phyloP scores from a whole-genome alignment of 371 early-diverging fungal genomes.

The Haplosporangium sp. region DNA sequence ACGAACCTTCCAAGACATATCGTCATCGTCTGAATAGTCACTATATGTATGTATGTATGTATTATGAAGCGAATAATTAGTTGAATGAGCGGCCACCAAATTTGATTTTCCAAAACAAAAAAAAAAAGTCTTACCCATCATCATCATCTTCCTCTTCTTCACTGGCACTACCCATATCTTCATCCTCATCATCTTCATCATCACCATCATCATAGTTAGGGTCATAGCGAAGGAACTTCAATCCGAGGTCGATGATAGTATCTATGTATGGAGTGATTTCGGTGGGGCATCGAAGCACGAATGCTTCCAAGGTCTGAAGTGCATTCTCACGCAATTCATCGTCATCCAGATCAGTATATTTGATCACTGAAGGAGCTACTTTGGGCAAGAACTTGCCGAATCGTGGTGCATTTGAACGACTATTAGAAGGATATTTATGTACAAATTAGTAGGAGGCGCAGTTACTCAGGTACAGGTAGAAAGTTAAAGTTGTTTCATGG shows the following conservation, averaged over 20 bases:
- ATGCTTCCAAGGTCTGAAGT: slow-evolving; percentile 86
- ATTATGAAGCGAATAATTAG: neutral
- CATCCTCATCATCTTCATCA: slow-evolving; percentile 81
- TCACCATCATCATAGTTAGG: slow-evolving; percentile 91
- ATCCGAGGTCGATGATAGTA: slow-evolving; percentile 69
- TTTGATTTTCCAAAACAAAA: slow-evolving; percentile 4
- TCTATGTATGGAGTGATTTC: slow-evolving; percentile 74
- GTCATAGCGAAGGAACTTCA: slow-evolving; percentile 85
- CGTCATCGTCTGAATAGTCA: slow-evolving; percentile 85
- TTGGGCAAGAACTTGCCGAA: slow-evolving; percentile 75
- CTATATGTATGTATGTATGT: slow-evolving; percentile 39
- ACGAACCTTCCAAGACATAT: slow-evolving; percentile 94
- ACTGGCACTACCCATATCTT: slow-evolving; percentile 75
- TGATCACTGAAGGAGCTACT: slow-evolving; percentile 76
- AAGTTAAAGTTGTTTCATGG: neutral
- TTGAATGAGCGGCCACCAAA: neutral
- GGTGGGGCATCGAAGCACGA: slow-evolving; percentile 83
- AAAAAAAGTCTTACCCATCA: slow-evolving; percentile 69
- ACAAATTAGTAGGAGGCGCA: slow-evolving; percentile 23
- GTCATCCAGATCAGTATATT: slow-evolving; percentile 74
- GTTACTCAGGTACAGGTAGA: neutral
- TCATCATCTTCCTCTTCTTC: slow-evolving; percentile 80
- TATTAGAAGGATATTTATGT: slow-evolving; percentile 39
- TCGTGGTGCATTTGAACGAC: slow-evolving; percentile 79
- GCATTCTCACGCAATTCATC: slow-evolving; percentile 90